Evolutionary conservation across 1,284 basidiomycete species (phyloP).

Genomic region (Ustilago trichophora): DNA sequence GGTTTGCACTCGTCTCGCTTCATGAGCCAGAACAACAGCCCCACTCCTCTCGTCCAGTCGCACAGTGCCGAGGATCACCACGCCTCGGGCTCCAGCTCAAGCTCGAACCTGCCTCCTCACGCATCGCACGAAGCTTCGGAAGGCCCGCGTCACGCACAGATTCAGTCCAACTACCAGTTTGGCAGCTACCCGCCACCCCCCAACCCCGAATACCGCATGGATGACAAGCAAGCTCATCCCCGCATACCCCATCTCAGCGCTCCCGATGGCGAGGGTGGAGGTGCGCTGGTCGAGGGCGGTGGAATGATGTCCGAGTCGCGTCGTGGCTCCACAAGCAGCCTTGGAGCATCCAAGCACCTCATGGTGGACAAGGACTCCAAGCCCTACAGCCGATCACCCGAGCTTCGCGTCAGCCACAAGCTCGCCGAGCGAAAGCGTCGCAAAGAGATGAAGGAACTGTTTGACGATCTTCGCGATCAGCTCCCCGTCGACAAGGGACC

Average conservation of each 20-base stretch:
- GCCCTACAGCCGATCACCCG: slow-evolving; percentile 62
- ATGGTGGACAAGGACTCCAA: slow-evolving; percentile 58
- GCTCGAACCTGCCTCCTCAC: slow-evolving; percentile 9
- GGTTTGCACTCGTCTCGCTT: slow-evolving; percentile 38
- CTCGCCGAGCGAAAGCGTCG: slow-evolving; percentile 63
- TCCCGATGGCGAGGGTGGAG: slow-evolving; percentile 45
- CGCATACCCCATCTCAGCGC: slow-evolving; percentile 44
- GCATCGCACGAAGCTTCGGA: slow-evolving; percentile 18
- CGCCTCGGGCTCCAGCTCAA: slow-evolving; percentile 10
- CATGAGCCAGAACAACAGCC: slow-evolving; percentile 49
- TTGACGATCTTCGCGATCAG: slow-evolving; percentile 63
- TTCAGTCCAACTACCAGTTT: slow-evolving; percentile 48
- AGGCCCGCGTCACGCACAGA: slow-evolving; percentile 21
- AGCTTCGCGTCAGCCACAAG: slow-evolving; percentile 64
- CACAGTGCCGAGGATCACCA: slow-evolving; percentile 33
- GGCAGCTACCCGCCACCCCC: slow-evolving; percentile 35
- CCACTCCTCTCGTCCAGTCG: slow-evolving; percentile 31
- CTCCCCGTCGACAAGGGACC: slow-evolving; percentile 62
- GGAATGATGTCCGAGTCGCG: slow-evolving; percentile 40
- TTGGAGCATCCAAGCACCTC: slow-evolving; percentile 17
- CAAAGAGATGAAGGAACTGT: slow-evolving; percentile 66
- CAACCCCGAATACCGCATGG: slow-evolving; percentile 35
- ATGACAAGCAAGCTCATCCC: slow-evolving; percentile 29
- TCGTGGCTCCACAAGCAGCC: slow-evolving; percentile 24
- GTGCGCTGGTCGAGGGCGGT: slow-evolving; percentile 26